A percentile compares a stretch with the other conserved stretches of the same genome.
Evolutionary conservation across 2,329 filamentous ascomycete species (phyloP).

Genomic region (Orbilia javanica): DNA sequence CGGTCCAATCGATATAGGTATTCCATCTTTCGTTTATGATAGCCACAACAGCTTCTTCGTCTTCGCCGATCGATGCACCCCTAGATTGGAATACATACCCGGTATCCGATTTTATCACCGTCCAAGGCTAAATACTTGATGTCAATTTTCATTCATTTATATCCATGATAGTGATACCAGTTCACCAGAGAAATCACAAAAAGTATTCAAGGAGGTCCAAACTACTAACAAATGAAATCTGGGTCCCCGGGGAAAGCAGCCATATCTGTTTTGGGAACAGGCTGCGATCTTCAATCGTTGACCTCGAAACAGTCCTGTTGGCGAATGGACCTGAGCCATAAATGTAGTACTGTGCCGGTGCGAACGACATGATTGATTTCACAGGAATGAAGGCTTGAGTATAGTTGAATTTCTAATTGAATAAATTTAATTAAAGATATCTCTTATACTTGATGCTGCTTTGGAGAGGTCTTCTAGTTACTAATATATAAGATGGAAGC

Average conservation of each 20-base stretch:
- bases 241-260: neutral
- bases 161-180: too few relatives aligned
- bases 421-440: too few relatives aligned
- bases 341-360: neutral
- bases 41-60: neutral
- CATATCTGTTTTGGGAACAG: conserved; percentile 5
- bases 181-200: too few relatives aligned
- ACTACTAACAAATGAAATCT: neutral
- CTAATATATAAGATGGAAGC: too few relatives aligned
- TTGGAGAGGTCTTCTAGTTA: too few relatives aligned
- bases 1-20: neutral
- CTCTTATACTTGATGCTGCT: too few relatives aligned
- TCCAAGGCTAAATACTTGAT: neutral
- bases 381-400: neutral
- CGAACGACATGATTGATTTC: neutral
- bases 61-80: neutral
- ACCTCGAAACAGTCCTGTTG: neutral
- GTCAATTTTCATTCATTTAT: neutral
- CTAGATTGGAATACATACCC: neutral
- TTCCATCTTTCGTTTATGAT: neutral
- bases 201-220: neutral
- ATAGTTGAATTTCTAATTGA: neutral
- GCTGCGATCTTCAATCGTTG: neutral
- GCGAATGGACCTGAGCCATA: neutral
- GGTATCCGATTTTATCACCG: neutral